Evolutionary conservation across 805 yeast species (phyloP).

Genomic region (Candida glaebosa): DNA sequence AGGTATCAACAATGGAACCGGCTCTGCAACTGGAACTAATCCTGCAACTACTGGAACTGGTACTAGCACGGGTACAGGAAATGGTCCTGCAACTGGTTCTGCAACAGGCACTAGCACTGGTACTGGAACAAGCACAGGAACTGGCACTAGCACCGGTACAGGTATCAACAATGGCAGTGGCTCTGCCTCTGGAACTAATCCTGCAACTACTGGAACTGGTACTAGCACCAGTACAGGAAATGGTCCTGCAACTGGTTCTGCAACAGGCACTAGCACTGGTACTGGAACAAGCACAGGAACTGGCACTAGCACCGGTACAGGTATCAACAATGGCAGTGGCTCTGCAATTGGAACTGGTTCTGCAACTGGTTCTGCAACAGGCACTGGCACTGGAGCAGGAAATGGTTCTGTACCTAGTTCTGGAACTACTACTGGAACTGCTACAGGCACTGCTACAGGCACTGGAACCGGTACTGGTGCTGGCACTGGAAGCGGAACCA

Average conservation of each 20-base stretch:
- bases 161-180: too few species aligned
- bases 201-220: too few species aligned
- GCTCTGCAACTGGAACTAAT: too few species aligned
- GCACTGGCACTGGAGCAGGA: conserved; percentile 7
- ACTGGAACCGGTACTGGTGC: conserved; percentile 4
- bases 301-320: not conserved
- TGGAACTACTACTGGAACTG: too few species aligned
- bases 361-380: conserved; percentile 1
- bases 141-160: too few species aligned
- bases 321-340: conserved; percentile 6
- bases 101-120: conserved; percentile 5
- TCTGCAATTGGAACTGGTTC: not conserved
- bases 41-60: too few species aligned
- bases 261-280: not conserved
- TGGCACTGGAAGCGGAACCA: not conserved
- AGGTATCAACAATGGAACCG: too few species aligned
- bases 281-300: not conserved
- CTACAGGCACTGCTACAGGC: conserved; percentile 4
- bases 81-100: too few species aligned
- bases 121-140: conserved; percentile 5
- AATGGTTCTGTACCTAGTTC: conserved; percentile 10
- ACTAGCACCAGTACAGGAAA: too few species aligned
- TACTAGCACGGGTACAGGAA: conserved; percentile 7
- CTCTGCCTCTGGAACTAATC: too few species aligned
- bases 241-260: too few species aligned